Percentiles rank a stretch among this genome's conserved stretches.
Conservation (phyloP, 441 rosid species). For the Gossypium laxum region DNA sequence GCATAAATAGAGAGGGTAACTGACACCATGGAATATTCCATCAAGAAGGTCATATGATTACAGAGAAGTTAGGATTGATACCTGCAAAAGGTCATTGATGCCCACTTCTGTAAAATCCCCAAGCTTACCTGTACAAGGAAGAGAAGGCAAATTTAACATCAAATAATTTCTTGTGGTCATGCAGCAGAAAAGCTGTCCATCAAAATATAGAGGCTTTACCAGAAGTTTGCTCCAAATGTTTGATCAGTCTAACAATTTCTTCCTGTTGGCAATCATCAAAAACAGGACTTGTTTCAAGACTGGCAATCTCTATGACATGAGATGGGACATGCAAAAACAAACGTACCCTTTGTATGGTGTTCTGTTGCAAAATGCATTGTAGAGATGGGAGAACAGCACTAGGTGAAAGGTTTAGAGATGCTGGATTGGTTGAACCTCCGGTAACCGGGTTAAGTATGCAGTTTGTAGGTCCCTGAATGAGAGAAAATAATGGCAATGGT, state of each 20-base stretch:
- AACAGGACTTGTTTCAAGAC: constrained; percentile 1
- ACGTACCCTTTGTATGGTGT: constrained; percentile 59
- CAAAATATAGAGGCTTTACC: constrained; percentile 37
- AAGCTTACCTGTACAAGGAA: constrained; percentile 43
- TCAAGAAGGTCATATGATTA: not conserved
- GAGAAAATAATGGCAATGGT: constrained; percentile 29
- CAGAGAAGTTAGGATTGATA: constrained; percentile 8
- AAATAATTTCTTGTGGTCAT: not conserved
- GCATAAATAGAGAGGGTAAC: not conserved
- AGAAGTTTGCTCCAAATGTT: constrained; percentile 60
- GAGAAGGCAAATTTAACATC: constrained; percentile 14
- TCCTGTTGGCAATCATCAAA: constrained; percentile 48
- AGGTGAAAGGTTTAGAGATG: constrained; percentile 32
- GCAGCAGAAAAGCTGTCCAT: not conserved
- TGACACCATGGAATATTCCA: not conserved
- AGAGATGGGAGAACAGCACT: constrained; percentile 58
- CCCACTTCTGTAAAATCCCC: constrained; percentile 41
- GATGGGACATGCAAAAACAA: constrained; percentile 3
- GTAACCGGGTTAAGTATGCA: constrained; percentile 35
- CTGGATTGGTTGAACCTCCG: constrained; percentile 43
- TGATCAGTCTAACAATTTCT: constrained; percentile 72
- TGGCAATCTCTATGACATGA: not conserved
- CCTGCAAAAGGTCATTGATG: constrained; percentile 54
- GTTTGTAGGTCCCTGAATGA: constrained; percentile 57
- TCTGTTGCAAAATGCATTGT: constrained; percentile 78